These are phyloP conservation scores for Orbilia oligospora DNA, from an alignment of 2,329 filamentous ascomycete genomes.

Conservation along the genomic window DNA sequence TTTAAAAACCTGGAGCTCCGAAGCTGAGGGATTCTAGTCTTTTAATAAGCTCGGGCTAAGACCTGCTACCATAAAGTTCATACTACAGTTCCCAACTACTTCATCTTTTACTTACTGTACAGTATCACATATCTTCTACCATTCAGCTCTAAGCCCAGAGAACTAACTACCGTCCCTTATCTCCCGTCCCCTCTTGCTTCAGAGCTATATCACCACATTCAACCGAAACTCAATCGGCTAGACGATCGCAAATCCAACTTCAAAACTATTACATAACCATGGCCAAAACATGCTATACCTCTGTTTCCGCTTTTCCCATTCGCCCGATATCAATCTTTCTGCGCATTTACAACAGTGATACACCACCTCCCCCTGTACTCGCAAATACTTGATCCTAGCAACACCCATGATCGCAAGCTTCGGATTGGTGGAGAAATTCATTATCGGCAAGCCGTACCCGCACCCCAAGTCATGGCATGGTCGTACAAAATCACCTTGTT, in stretches of 20 bases:
- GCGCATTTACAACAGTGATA: neutral
- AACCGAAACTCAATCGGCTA: neutral
- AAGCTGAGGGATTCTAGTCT: neutral
- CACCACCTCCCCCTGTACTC: neutral
- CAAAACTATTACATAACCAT: neutral
- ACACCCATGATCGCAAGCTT: neutral
- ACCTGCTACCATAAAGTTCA: neutral
- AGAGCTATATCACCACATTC: neutral
- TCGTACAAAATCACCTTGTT: conserved; percentile 8
- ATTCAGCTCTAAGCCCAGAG: neutral
- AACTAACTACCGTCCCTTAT: neutral
- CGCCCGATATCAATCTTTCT: conserved; percentile 13
- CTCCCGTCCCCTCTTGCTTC: neutral
- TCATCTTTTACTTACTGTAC: neutral
- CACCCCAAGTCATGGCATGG: conserved; percentile 13
- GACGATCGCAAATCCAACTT: neutral
- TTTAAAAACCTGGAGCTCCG: neutral
- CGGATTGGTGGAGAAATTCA: conserved; percentile 16
- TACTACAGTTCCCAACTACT: neutral
- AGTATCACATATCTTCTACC: neutral
- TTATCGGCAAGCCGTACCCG: conserved; percentile 46
- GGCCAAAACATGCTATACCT: neutral
- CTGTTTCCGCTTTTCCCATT: neutral
- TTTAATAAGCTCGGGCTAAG: neutral
- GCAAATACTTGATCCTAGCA: neutral